Evolutionary conservation across 1,139 yeast species (phyloP), one percentile per base, ranked within the genome.

Genomic region (Candida smagusa): DNA sequence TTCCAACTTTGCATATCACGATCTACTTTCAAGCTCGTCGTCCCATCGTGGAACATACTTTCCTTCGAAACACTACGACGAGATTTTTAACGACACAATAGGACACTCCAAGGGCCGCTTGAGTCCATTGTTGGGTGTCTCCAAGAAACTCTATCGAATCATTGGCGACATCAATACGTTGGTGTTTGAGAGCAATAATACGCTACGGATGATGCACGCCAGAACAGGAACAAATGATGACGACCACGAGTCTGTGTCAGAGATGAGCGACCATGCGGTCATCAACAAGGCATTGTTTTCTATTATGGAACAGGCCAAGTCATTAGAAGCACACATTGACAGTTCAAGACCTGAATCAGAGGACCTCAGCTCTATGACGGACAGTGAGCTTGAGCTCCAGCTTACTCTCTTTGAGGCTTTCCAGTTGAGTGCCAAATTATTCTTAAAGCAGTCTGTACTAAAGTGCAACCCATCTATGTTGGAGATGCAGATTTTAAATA

Each of bases 1-100:
- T 21, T 77, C 88, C n/a, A 84, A 82, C 56, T 86, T 83, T 60
- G 88, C 89, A 1, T 86, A 85, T 53, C 95, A 86, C 56, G 95
- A 85, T 53, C 72, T 86, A 29, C 65, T 84, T 45, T 80, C 92
- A 1, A 73, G 81, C 37, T 76, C 84, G 9, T 68, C 71, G 26
- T 65, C 73, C 35, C 78, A 76, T 38, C 54, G 81, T 34, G 80
- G 80, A 1, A 71, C 83, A 0, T 79, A 77, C 50, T 81, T 81
- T 52, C 71, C 79, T 0, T 61, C 73, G 19, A 63, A 64, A 11
- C 79, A 77, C 31, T 84, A 85, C 56, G 79, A 81, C 35, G 59
- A 63, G 27, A 68, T 79, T 36, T 72, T 84, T 54, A 61, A 58
- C 19, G 72, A 67, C 44, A 45, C 45, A 9, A 53, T 60, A 8